Conservation (phyloP, 1,284 basidiomycete genomes). For the Boletus sp. region DNA sequence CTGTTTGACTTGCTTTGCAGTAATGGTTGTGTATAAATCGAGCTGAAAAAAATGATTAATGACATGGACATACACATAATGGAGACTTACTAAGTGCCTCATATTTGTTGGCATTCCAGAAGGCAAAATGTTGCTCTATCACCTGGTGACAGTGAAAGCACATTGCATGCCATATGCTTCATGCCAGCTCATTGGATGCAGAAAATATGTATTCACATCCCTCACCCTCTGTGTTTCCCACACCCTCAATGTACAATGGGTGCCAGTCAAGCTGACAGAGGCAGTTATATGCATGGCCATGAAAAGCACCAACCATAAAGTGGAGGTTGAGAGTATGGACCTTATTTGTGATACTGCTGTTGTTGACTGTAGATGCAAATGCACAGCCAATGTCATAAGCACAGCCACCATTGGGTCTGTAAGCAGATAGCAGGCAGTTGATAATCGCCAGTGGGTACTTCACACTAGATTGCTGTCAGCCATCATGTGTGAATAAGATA, state of each 20-base stretch:
- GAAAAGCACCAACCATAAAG: slow-evolving; percentile 32
- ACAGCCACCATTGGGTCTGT: slow-evolving; percentile 8
- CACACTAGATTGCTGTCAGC: neutral
- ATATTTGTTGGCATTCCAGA: slow-evolving; percentile 23
- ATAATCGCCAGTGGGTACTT: slow-evolving; percentile 21
- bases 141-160: slow-evolving; percentile 16
- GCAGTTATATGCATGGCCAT: slow-evolving; percentile 36
- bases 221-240: slow-evolving; percentile 15
- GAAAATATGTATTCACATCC: slow-evolving; percentile 19
- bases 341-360: neutral
- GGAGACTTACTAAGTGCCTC: slow-evolving; percentile 8
- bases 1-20: too few relatives aligned
- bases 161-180: neutral
- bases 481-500: too few relatives aligned
- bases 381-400: slow-evolving; percentile 18
- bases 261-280: slow-evolving; percentile 15
- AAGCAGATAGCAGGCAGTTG: neutral
- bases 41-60: too few relatives aligned
- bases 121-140: slow-evolving; percentile 16
- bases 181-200: slow-evolving; percentile 8
- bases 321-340: neutral
- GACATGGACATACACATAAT: too few relatives aligned
- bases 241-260: slow-evolving; percentile 5
- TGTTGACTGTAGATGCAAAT: neutral
- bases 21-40: too few relatives aligned